Conservation (phyloP, 2,329 filamentous ascomycete species). For the Arthroderma uncinatum region DNA sequence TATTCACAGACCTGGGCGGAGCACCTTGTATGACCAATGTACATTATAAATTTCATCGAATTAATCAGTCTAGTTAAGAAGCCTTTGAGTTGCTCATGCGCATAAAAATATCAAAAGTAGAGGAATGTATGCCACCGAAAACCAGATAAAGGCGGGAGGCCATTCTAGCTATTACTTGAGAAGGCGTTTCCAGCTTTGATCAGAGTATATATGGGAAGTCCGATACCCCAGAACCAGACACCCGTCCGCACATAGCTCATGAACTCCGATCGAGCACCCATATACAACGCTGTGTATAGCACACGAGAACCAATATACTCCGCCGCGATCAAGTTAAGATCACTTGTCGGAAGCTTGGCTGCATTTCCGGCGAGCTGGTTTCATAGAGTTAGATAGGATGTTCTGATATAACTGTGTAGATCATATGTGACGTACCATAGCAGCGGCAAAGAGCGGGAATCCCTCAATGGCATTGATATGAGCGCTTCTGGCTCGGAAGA, state of each 20-base stretch:
- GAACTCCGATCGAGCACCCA: slow-evolving; percentile 24
- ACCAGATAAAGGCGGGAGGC: background rate
- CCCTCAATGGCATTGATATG: slow-evolving; percentile 29
- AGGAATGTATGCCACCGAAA: too few species aligned
- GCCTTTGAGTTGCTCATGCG: too few species aligned
- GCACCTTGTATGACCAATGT: too few species aligned
- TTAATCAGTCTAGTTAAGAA: too few species aligned
- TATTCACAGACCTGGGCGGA: too few species aligned
- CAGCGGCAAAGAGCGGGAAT: slow-evolving; percentile 27
- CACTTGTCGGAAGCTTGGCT: slow-evolving; percentile 22
- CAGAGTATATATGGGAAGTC: slow-evolving; percentile 24
- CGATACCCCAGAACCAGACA: slow-evolving; percentile 26
- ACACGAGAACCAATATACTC: slow-evolving; percentile 26
- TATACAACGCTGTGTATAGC: slow-evolving; percentile 26
- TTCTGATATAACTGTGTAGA: background rate
- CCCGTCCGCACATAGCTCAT: slow-evolving; percentile 25
- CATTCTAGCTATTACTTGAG: background rate
- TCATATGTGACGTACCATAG: slow-evolving; percentile 21
- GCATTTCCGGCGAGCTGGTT: slow-evolving; percentile 24
- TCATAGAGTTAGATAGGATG: background rate
- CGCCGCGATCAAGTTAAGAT: slow-evolving; percentile 24
- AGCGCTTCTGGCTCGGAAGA: slow-evolving; percentile 22
- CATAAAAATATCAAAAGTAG: too few species aligned
- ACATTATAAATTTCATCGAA: too few species aligned
- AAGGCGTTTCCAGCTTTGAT: slow-evolving; percentile 21